These are phyloP conservation scores for Podila epigama DNA, from an alignment of 192 early-diverging fungal genomes.

Conservation along the genomic window DNA sequence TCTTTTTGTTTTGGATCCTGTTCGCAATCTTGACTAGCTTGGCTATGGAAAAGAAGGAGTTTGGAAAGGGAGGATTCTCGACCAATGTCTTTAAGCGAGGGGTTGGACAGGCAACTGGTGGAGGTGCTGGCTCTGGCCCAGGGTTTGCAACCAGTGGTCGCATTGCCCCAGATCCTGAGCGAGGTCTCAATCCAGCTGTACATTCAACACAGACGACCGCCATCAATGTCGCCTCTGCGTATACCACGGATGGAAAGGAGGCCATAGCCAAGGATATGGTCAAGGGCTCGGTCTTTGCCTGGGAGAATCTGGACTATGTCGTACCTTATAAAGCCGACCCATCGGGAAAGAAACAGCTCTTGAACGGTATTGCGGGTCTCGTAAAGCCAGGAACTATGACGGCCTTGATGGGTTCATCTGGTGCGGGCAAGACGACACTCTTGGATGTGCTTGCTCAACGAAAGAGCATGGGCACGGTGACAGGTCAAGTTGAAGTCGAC, in stretches of 20 bases:
- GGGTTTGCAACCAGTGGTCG: not conserved
- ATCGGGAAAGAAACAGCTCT: conserved; percentile 62
- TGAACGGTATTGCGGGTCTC: conserved; percentile 66
- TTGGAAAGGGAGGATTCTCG: conserved; percentile 54
- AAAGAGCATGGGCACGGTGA: conserved; percentile 72
- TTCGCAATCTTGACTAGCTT: conserved; percentile 27
- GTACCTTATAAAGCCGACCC: conserved; percentile 62
- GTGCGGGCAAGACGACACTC: conserved; percentile 77
- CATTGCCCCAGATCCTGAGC: conserved; percentile 37
- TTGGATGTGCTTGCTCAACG: conserved; percentile 74
- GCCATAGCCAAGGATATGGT: conserved; percentile 17
- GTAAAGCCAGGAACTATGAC: conserved; percentile 79
- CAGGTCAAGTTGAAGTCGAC: conserved; percentile 75
- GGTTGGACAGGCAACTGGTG: conserved; percentile 18
- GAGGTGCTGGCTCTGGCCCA: conserved; percentile 8
- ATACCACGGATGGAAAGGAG: not conserved
- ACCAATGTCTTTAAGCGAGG: conserved; percentile 56
- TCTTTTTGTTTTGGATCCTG: conserved; percentile 50
- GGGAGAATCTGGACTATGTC: conserved; percentile 71
- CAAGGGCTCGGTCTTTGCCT: conserved; percentile 57
- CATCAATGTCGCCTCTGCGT: conserved; percentile 2
- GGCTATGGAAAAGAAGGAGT: conserved; percentile 68
- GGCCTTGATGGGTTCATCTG: conserved; percentile 78
- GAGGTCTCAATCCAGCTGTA: conserved; percentile 10
- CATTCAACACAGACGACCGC: conserved; percentile 41